A percentile compares a stretch with the other conserved stretches of the same genome.
phyloP scores from a whole-genome alignment of 331 rosid genomes.

The Acacia pycnantha region DNA sequence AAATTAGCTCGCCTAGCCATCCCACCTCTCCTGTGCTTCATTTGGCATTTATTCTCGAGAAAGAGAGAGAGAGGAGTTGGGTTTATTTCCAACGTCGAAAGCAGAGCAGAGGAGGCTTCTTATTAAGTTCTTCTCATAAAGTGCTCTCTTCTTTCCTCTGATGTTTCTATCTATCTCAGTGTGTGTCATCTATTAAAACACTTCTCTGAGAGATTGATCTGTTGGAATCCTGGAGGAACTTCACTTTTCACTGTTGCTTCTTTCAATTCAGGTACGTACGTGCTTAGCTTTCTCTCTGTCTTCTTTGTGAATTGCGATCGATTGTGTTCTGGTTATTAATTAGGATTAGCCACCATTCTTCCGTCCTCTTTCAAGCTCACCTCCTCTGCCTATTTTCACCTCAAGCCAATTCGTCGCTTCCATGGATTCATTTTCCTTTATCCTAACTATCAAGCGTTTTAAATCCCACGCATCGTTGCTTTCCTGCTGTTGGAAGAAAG shows the following conservation, averaged over 20 bases:
- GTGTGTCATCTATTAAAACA: background rate
- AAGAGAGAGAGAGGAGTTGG: conserved; percentile 21
- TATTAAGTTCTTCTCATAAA: background rate
- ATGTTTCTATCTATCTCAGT: background rate
- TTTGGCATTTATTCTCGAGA: background rate
- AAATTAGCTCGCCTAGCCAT: background rate
- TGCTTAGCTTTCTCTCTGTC: background rate
- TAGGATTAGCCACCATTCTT: background rate
- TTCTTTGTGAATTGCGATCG: background rate
- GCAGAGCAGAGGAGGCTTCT: conserved; percentile 9
- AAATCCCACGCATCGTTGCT: background rate
- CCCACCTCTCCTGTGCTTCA: background rate
- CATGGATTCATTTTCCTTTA: background rate
- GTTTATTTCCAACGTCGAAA: conserved; percentile 43
- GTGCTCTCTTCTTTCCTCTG: background rate
- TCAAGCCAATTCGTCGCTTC: background rate
- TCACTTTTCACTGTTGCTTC: background rate
- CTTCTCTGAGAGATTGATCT: conserved; percentile 15
- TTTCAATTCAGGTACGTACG: conserved; percentile 22
- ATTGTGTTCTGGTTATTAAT: background rate
- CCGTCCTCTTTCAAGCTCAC: background rate
- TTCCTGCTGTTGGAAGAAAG: background rate
- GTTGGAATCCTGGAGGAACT: background rate
- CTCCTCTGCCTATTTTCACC: background rate
- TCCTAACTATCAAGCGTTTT: background rate